Evolutionary conservation across 495 filamentous ascomycete species (phyloP).

Genomic region (Penicillium argentinense): DNA sequence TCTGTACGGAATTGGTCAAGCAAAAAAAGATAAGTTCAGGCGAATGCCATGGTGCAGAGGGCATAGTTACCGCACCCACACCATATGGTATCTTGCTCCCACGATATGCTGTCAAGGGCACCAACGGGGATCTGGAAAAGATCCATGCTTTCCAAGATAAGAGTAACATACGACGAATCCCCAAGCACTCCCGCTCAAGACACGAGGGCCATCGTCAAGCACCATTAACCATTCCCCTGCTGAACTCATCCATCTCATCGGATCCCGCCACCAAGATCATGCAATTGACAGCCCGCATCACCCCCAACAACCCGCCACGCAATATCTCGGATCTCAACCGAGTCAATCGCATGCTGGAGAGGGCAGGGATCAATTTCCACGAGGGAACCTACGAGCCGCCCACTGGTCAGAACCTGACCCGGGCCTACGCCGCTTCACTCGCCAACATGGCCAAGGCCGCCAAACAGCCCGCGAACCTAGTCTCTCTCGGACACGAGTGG

Average conservation of each 20-base stretch:
- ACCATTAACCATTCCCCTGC: not conserved
- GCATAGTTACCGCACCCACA: not conserved
- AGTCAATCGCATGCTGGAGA: not conserved
- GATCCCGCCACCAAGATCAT: not conserved
- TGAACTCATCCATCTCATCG: constrained; percentile 1
- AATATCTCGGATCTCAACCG: not conserved
- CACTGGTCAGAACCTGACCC: constrained; percentile 1
- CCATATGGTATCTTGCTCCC: not conserved
- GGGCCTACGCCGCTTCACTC: not conserved
- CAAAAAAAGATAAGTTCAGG: too few relatives aligned
- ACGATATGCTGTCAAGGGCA: not conserved
- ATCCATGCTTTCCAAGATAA: not conserved
- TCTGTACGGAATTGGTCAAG: too few relatives aligned
- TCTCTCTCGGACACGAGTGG: not conserved
- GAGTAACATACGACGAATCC: too few relatives aligned
- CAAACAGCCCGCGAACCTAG: too few relatives aligned
- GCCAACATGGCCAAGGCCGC: not conserved
- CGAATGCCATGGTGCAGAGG: not conserved
- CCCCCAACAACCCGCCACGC: not conserved
- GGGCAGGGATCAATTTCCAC: not conserved
- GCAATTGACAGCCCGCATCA: constrained; percentile 2
- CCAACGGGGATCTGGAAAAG: not conserved
- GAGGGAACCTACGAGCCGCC: not conserved
- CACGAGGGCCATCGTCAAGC: too few relatives aligned
- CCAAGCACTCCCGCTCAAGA: too few relatives aligned